Conservation (phyloP, 352 stramenopile genomes). For the Globisporangium okanoganense region DNA sequence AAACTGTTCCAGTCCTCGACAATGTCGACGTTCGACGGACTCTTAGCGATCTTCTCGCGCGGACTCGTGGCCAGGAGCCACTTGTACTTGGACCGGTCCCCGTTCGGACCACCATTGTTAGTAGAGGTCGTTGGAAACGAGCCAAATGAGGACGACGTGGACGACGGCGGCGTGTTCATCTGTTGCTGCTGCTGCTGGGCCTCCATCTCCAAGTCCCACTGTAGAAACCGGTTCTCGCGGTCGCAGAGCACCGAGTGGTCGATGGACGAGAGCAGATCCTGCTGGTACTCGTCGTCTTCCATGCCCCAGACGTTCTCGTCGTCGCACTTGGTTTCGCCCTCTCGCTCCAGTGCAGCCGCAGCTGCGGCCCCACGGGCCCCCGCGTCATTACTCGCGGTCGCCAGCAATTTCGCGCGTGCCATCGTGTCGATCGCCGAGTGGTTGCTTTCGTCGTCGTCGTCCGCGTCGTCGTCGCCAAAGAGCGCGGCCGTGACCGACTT, state of each 20-base stretch:
- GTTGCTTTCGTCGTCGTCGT: slow-evolving; percentile 22
- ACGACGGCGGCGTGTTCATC: slow-evolving; percentile 17
- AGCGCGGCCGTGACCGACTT: slow-evolving; percentile 50
- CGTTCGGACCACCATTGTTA: slow-evolving; percentile 8
- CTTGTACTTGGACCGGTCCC: slow-evolving; percentile 26
- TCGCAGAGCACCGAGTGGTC: slow-evolving; percentile 78
- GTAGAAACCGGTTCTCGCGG: slow-evolving; percentile 76
- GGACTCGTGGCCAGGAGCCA: slow-evolving; percentile 50
- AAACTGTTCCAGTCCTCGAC: slow-evolving; percentile 78
- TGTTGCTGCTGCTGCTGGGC: slow-evolving; percentile 29
- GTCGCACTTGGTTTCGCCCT: slow-evolving; percentile 42
- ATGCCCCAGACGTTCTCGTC: slow-evolving; percentile 67
- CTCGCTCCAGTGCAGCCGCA: slow-evolving; percentile 9
- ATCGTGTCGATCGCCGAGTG: slow-evolving; percentile 19
- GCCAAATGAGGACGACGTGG: slow-evolving; percentile 12
- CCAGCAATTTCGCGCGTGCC: slow-evolving; percentile 29
- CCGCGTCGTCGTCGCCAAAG: slow-evolving; percentile 44
- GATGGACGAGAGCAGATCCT: slow-evolving; percentile 70
- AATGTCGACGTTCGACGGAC: slow-evolving; percentile 70
- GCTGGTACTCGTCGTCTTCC: slow-evolving; percentile 65
- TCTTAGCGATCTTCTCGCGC: slow-evolving; percentile 49
- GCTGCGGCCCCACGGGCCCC: slow-evolving; percentile 19
- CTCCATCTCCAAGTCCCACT: slow-evolving; percentile 69
- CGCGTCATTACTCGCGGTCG: slow-evolving; percentile 7
- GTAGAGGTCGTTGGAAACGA: slow-evolving; percentile 6